phyloP scores from a whole-genome alignment of 23 red algal species.

The Cyanidium caldarium region DNA sequence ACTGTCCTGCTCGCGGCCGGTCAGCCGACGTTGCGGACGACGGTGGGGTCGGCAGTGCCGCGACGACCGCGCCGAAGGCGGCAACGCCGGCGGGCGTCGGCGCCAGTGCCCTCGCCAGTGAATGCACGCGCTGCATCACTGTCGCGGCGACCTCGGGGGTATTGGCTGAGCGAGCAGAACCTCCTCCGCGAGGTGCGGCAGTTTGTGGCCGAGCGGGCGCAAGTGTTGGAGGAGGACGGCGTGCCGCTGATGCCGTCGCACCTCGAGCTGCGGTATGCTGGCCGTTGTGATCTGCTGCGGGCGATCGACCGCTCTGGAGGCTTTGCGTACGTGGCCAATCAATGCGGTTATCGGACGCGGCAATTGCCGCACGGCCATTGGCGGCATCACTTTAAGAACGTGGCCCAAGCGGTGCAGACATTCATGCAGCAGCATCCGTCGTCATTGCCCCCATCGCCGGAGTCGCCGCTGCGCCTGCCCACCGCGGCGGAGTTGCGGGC shows the following conservation, averaged over 20 bases:
- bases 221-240: background rate
- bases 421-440: background rate
- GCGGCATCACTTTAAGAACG: background rate
- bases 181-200: background rate
- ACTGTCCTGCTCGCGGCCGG: too few relatives aligned
- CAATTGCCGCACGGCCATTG: background rate
- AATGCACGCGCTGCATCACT: too few relatives aligned
- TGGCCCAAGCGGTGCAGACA: background rate
- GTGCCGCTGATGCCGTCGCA: background rate
- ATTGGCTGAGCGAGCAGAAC: background rate
- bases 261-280: background rate
- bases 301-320: background rate
- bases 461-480: constrained; percentile 23
- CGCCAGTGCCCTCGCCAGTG: too few relatives aligned
- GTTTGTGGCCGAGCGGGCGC: background rate
- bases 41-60: too few relatives aligned
- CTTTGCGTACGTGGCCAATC: background rate
- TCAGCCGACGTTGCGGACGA: too few relatives aligned
- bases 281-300: background rate
- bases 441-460: background rate
- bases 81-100: too few relatives aligned
- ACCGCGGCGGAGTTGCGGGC: constrained; percentile 22
- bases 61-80: too few relatives aligned
- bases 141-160: background rate
- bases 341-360: background rate